Percentiles rank a stretch among this genome's conserved stretches.
Evolutionary conservation across 2,329 filamentous ascomycete species (phyloP).

Genomic region (Penicillium griseofulvum): DNA sequence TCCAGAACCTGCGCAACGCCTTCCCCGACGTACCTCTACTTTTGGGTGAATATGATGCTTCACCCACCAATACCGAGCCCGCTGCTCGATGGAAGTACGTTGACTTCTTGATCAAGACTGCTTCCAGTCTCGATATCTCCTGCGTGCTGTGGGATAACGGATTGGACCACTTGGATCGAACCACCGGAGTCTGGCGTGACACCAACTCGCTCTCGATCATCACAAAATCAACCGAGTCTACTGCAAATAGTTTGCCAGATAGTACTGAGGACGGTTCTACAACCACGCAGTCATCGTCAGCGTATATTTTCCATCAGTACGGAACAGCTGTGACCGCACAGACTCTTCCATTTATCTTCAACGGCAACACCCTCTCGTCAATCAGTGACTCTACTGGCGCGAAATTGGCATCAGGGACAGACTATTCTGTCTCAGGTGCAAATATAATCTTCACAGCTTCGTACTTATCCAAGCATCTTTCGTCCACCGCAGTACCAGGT

Average conservation of each 20-base stretch:
- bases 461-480: constrained; percentile 50
- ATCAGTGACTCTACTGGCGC: constrained; percentile 41
- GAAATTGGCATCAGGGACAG: constrained; percentile 36
- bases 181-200: constrained; percentile 52
- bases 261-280: constrained; percentile 51
- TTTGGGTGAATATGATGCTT: constrained; percentile 59
- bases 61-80: constrained; percentile 51
- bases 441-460: constrained; percentile 49
- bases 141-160: constrained; percentile 62
- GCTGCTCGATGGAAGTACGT: constrained; percentile 59
- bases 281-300: constrained; percentile 50
- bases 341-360: constrained; percentile 52
- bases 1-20: constrained; percentile 53
- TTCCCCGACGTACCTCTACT: constrained; percentile 57
- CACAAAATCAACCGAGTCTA: constrained; percentile 44
- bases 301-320: constrained; percentile 55
- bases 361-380: constrained; percentile 52
- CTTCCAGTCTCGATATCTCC: constrained; percentile 50
- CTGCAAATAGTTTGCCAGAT: constrained; percentile 52
- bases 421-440: constrained; percentile 50
- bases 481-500: constrained; percentile 43
- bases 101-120: constrained; percentile 53
- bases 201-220: constrained; percentile 50
- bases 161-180: constrained; percentile 54
- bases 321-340: constrained; percentile 46